phyloP scores from a whole-genome alignment of 192 early-diverging fungal genomes.

The Backusella macrospora region DNA sequence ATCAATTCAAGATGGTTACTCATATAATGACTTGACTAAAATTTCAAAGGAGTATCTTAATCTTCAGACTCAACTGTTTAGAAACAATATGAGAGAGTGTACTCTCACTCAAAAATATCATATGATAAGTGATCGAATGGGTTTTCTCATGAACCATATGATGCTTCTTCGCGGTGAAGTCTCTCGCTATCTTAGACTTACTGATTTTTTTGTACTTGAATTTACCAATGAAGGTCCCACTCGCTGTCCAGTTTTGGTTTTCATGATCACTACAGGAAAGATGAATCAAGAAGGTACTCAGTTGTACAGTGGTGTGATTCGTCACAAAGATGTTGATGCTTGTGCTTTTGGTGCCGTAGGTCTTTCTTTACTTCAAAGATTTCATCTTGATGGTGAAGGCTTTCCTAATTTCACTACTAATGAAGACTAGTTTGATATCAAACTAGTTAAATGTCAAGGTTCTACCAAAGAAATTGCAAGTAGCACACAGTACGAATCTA shows the following conservation, averaged over 20 bases:
- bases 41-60: too few species aligned
- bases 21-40: too few species aligned
- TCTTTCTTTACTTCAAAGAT: not conserved
- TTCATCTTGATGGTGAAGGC: not conserved
- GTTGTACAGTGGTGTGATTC: not conserved
- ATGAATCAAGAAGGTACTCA: not conserved
- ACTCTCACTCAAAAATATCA: too few species aligned
- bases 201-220: not conserved
- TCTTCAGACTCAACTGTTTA: too few species aligned
- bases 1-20: too few species aligned
- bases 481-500: not conserved
- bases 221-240: not conserved
- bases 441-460: not conserved
- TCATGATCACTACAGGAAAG: not conserved
- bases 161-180: not conserved
- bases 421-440: not conserved
- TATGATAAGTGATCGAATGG: not conserved
- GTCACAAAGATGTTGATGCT: not conserved
- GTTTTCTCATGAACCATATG: not conserved
- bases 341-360: constrained; percentile 2
- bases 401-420: not conserved
- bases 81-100: too few species aligned
- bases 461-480: not conserved
- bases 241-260: not conserved
- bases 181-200: not conserved